Conservation (phyloP, 2,329 filamentous ascomycete species). For the Penicillium sp. region DNA sequence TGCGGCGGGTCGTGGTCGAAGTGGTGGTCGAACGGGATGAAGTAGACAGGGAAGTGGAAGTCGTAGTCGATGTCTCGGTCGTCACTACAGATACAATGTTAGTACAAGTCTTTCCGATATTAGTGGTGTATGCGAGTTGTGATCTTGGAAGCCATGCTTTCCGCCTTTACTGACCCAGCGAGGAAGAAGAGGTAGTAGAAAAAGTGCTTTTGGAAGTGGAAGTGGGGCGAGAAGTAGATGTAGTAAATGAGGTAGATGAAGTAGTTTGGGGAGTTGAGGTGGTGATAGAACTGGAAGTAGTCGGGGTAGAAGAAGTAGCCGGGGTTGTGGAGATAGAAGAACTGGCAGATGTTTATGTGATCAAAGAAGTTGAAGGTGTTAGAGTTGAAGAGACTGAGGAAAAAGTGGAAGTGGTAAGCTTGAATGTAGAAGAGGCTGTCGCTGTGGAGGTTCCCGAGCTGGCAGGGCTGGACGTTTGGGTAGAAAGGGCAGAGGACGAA, state of each 20-base stretch:
- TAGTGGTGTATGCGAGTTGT: background rate
- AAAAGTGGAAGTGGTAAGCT: conserved; percentile 10
- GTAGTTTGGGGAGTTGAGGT: conserved; percentile 1
- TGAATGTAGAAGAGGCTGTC: background rate
- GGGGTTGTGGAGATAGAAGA: conserved; percentile 17
- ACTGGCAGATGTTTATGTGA: conserved; percentile 19
- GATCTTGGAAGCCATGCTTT: conserved; percentile 16
- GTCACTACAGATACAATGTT: conserved; percentile 2
- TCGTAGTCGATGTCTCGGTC: conserved; percentile 1
- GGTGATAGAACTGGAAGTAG: conserved; percentile 6
- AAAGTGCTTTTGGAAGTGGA: conserved; percentile 9
- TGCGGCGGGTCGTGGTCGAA: conserved; percentile 20
- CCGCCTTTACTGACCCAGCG: conserved; percentile 30
- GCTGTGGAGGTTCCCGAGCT: background rate
- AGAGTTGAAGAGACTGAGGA: conserved; percentile 16
- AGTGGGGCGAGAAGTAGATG: conserved; percentile 6
- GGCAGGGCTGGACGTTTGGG: background rate
- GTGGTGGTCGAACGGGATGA: conserved; percentile 20
- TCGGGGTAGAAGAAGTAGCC: conserved; percentile 11
- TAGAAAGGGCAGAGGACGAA: conserved; percentile 5
- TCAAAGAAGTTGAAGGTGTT: conserved; percentile 23
- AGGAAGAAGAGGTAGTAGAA: conserved; percentile 9
- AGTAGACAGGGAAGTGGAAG: conserved; percentile 13
- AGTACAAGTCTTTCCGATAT: background rate
- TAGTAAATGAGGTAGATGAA: conserved; percentile 10